These are phyloP conservation scores for Glonium stellatum DNA, from an alignment of 495 filamentous ascomycete genomes.

Conservation along the genomic window DNA sequence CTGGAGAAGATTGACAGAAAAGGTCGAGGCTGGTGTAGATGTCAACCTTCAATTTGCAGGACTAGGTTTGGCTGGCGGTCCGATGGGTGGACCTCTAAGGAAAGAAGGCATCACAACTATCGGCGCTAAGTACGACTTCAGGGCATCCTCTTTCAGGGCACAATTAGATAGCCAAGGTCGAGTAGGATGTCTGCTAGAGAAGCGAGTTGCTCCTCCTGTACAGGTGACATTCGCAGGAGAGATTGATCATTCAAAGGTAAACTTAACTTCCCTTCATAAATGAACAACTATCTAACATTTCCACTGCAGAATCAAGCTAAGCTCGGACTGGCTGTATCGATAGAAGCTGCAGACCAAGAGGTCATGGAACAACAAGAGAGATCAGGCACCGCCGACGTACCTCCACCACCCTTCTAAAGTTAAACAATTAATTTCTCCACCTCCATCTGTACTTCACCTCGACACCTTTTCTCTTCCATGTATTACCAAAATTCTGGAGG, in stretches of 20 bases:
- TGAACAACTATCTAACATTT: neutral
- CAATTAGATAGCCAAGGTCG: conserved; percentile 93
- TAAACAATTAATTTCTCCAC: conserved; percentile 4
- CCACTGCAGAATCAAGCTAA: conserved; percentile 80
- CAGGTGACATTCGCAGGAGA: conserved; percentile 92
- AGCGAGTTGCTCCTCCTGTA: conserved; percentile 84
- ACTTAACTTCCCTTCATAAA: conserved; percentile 28
- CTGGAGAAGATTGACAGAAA: conserved; percentile 90
- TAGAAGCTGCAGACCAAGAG: conserved; percentile 84
- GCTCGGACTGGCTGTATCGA: conserved; percentile 86
- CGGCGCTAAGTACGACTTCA: conserved; percentile 98
- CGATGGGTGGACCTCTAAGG: conserved; percentile 46
- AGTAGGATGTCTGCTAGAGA: conserved; percentile 87
- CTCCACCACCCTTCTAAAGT: conserved; percentile 36
- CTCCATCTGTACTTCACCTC: conserved; percentile 9
- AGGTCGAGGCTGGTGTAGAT: conserved; percentile 92
- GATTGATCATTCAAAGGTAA: conserved; percentile 92
- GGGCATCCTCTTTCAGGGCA: conserved; percentile 84
- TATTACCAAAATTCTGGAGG: conserved; percentile 25
- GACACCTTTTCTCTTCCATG: conserved; percentile 28
- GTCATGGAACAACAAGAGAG: conserved; percentile 87
- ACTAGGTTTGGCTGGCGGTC: conserved; percentile 44
- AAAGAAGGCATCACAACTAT: conserved; percentile 86
- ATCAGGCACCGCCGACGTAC: conserved; percentile 31
- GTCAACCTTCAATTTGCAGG: conserved; percentile 82